A percentile compares a stretch with the other conserved stretches of the same genome.
Evolutionary conservation across 73 alveolate species (phyloP).

Genomic region (Durusdinium trenchii): DNA sequence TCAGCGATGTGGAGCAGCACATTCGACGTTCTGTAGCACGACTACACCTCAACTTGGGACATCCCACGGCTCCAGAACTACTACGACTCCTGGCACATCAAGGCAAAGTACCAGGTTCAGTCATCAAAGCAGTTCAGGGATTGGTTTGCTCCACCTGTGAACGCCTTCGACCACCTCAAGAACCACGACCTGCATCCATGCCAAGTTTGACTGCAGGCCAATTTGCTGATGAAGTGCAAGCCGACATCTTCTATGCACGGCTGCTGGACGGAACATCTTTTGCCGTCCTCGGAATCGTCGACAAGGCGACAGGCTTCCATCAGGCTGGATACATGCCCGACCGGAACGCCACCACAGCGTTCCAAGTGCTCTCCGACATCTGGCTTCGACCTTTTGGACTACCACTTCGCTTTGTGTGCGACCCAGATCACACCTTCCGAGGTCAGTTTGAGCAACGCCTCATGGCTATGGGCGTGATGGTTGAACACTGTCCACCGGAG

Average conservation of each 20-base stretch:
- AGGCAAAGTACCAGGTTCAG: background rate
- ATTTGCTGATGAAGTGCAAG: slow-evolving; percentile 1
- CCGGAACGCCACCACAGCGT: background rate
- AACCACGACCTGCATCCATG: background rate
- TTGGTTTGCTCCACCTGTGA: slow-evolving; percentile 7
- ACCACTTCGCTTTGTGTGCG: background rate
- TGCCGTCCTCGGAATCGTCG: background rate
- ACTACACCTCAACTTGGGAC: too few species aligned
- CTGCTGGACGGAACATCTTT: background rate
- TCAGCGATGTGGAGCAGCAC: too few species aligned
- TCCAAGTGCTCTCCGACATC: background rate
- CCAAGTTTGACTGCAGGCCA: background rate
- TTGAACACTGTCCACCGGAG: slow-evolving; percentile 1
- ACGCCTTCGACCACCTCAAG: background rate
- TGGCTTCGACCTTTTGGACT: slow-evolving; percentile 21
- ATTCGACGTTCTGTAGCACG: too few species aligned
- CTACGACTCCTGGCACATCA: too few species aligned
- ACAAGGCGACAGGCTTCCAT: background rate
- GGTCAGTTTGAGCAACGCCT: background rate
- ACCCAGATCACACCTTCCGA: slow-evolving; percentile 2
- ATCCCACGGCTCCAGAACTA: too few species aligned
- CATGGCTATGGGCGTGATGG: background rate
- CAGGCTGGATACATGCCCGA: background rate
- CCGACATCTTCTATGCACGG: background rate
- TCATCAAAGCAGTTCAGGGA: background rate